Evolutionary conservation across 495 filamentous ascomycete genomes (phyloP), one percentile per base, ranked within the genome.

Genomic region (Aspergillus ellipticus): DNA sequence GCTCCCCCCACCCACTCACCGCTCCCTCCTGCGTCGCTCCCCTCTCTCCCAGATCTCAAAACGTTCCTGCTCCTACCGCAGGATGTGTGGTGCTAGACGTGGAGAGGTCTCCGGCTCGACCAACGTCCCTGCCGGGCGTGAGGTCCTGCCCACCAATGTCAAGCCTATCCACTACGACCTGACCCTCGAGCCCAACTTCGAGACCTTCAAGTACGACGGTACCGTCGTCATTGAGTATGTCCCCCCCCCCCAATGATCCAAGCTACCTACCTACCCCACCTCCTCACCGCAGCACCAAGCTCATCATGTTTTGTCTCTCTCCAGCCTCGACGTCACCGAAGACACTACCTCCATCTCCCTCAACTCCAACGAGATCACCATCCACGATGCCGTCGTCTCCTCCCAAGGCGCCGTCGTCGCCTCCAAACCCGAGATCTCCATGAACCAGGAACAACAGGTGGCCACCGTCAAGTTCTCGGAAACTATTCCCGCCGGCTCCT

Each of bases 311-410:
- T 31, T 24, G 20, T 13, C 20, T 50, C 11, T 56, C 31, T 52
- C 43, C 66, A 77, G 79, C 60, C 83, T 98, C 63, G 87, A 96
- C 65, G 87, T 97, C 33, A 78, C 79, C 54, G 90, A 96, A 66
- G 88, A 94, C 61, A 88, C 89, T 58, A 90, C 78, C 60, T 90
- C 89, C 21, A 86, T 98, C 65, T 85, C 90, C 33, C 82, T 98
- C 58, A 96, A 98, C 71, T 86, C 89, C 50, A 75, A 90, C 59
- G 88, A 97, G 62, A 78, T 98, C 61, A 84, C 93, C 21, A 89
- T 97, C 60, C 85, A 93, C 66, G 84, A 78, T 55, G 88, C 87
- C 58, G 83, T 80, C 43, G 72, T 98, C 62, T 70, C 64, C 13
- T 62, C 70, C 7, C 68, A 74, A 46, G 76, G 74, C n/a, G 50